phyloP scores from a whole-genome alignment of 1,284 basidiomycete species.

The Tylopilus sp. region DNA sequence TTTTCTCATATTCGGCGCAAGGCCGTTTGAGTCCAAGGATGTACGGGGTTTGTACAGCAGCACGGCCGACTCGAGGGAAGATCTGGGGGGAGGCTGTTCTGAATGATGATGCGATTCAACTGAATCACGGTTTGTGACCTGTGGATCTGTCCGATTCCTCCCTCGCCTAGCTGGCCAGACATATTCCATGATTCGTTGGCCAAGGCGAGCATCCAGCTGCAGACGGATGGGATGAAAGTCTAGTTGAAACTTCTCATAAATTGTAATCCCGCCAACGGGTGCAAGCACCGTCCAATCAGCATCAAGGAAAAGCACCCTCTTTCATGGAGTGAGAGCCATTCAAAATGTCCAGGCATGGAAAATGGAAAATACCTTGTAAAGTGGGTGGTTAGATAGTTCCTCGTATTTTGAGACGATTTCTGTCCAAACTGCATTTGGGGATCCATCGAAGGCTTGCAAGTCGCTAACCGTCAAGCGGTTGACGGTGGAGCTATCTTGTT shows the following conservation, averaged over 20 bases:
- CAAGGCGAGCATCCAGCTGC: conserved; percentile 83
- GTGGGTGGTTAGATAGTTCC: conserved; percentile 64
- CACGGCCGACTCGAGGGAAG: conserved; percentile 49
- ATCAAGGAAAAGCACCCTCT: conserved; percentile 67
- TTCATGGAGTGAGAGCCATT: conserved; percentile 14
- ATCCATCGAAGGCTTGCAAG: conserved; percentile 85
- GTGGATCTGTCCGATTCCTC: conserved; percentile 33
- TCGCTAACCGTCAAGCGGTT: conserved; percentile 79
- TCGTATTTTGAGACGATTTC: conserved; percentile 84
- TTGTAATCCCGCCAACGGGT: conserved; percentile 91
- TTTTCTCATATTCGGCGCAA: conserved; percentile 44
- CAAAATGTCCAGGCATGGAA: background rate
- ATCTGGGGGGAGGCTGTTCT: conserved; percentile 26
- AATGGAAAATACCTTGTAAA: conserved; percentile 55
- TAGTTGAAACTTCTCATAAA: conserved; percentile 83
- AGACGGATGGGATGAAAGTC: conserved; percentile 86
- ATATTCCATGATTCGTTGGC: conserved; percentile 86
- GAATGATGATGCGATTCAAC: conserved; percentile 18
- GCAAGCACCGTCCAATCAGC: conserved; percentile 81
- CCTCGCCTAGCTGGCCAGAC: conserved; percentile 71
- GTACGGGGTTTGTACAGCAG: conserved; percentile 35
- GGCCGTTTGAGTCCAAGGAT: conserved; percentile 30
- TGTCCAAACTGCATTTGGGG: conserved; percentile 80
- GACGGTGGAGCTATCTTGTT: conserved; percentile 86
- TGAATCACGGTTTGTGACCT: conserved; percentile 15